Percentiles rank a stretch among this genome's conserved stretches.
phyloP scores from a whole-genome alignment of 164 flowering plant species.

The Annona cherimola region DNA sequence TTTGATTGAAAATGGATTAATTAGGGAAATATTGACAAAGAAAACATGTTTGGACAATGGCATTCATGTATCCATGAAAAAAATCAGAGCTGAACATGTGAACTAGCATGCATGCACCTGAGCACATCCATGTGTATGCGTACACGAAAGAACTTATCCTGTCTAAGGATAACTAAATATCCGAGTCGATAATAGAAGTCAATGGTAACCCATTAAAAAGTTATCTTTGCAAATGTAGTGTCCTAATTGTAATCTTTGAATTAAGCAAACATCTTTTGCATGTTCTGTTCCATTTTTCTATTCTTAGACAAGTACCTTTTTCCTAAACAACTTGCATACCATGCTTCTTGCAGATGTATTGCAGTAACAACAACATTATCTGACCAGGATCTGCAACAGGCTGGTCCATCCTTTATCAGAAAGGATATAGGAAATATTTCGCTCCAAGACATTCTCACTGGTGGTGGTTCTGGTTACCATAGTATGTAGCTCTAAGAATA shows the following conservation, averaged over 20 bases:
- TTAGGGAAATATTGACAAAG: not conserved
- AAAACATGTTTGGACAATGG: not conserved
- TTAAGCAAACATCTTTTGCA: not conserved
- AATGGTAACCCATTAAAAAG: not conserved
- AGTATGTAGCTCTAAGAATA: constrained; percentile 67
- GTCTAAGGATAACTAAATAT: not conserved
- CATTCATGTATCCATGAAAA: too few relatives aligned
- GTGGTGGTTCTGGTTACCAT: constrained; percentile 44
- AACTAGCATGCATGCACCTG: too few relatives aligned
- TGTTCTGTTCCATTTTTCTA: not conserved
- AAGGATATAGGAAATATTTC: constrained; percentile 72
- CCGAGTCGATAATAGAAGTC: too few relatives aligned
- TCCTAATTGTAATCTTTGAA: not conserved
- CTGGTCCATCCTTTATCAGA: constrained; percentile 76
- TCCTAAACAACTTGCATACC: constrained; percentile 4
- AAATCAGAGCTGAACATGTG: too few relatives aligned
- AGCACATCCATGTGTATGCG: not conserved
- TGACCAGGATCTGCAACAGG: constrained; percentile 53
- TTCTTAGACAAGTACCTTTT: not conserved
- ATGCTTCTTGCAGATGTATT: constrained; percentile 68
- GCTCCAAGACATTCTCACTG: constrained; percentile 77
- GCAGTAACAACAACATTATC: constrained; percentile 85
- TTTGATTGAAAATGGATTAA: not conserved
- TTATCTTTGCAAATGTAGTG: not conserved
- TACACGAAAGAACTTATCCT: not conserved